phyloP scores from a whole-genome alignment of 352 stramenopile species.

The Phytophthora palmivora region DNA sequence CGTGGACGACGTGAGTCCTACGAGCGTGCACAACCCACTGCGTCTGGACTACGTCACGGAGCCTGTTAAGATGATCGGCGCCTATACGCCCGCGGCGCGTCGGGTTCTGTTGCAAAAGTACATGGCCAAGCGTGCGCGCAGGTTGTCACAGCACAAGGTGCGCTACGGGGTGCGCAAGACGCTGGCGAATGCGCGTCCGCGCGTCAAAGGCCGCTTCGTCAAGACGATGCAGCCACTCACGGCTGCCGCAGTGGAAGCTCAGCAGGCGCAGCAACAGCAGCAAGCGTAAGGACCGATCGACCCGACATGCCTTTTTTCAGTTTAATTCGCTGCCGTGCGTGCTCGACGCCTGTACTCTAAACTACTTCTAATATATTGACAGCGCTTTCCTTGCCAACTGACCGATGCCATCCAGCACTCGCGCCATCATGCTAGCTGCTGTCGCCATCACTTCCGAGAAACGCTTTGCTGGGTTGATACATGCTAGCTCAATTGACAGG shows the following conservation, averaged over 20 bases:
- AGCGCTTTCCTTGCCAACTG: neutral
- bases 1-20: slow-evolving; percentile 67
- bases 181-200: slow-evolving; percentile 75
- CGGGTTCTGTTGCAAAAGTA: slow-evolving; percentile 77
- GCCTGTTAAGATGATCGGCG: slow-evolving; percentile 68
- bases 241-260: slow-evolving; percentile 57
- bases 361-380: slow-evolving; percentile 32
- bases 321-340: slow-evolving; percentile 15
- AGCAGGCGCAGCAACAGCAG: slow-evolving; percentile 20
- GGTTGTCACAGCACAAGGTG: slow-evolving; percentile 78
- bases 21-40: slow-evolving; percentile 65
- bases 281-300: neutral
- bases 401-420: neutral
- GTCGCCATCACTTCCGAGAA: slow-evolving; percentile 1
- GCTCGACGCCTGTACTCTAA: slow-evolving; percentile 35
- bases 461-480: neutral
- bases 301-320: neutral
- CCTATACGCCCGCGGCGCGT: slow-evolving; percentile 69
- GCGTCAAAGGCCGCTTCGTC: slow-evolving; percentile 84
- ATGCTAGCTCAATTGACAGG: too few relatives aligned
- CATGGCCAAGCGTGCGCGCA: slow-evolving; percentile 79
- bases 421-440: neutral
- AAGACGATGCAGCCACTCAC: slow-evolving; percentile 86
- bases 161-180: slow-evolving; percentile 85
- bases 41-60: slow-evolving; percentile 47